Evolutionary conservation across 1,284 basidiomycete genomes (phyloP).

Genomic region (Xerocomus minutiporus): DNA sequence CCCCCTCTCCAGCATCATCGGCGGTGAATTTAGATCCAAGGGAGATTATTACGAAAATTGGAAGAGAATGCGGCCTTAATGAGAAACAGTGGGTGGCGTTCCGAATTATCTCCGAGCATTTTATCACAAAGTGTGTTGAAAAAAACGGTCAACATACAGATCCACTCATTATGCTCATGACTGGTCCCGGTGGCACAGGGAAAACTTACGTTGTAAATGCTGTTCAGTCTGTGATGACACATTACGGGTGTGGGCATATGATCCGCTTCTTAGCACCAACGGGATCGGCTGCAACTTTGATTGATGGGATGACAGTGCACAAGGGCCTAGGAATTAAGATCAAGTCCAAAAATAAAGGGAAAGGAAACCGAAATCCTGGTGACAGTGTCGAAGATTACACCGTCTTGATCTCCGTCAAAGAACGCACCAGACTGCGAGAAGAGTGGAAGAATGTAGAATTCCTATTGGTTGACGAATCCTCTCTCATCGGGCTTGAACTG

Average conservation of each 20-base stretch:
- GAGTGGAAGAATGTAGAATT: conserved; percentile 4
- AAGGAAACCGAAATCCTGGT: no score
- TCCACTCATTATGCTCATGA: conserved; percentile 2
- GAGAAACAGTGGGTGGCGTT: background rate
- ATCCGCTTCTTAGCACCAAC: conserved; percentile 1
- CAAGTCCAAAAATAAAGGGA: background rate
- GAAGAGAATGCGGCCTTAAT: background rate
- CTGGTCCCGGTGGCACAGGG: background rate
- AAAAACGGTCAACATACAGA: background rate
- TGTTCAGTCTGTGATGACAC: background rate
- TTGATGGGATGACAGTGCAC: conserved; percentile 1
- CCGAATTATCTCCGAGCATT: background rate
- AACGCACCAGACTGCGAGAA: background rate
- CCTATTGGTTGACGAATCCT: background rate
- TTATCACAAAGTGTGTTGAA: background rate
- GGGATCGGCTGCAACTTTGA: background rate
- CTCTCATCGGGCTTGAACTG: background rate
- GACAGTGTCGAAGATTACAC: no score
- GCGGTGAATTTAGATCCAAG: no score
- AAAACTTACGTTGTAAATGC: background rate
- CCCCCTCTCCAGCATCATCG: no score
- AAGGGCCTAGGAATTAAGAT: conserved; percentile 5
- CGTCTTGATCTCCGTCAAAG: no score
- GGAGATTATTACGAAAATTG: no score
- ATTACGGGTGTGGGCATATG: background rate